Base-by-base conservation (phyloP, 331 rosid genomes). In the Malus hybrid region DNA sequence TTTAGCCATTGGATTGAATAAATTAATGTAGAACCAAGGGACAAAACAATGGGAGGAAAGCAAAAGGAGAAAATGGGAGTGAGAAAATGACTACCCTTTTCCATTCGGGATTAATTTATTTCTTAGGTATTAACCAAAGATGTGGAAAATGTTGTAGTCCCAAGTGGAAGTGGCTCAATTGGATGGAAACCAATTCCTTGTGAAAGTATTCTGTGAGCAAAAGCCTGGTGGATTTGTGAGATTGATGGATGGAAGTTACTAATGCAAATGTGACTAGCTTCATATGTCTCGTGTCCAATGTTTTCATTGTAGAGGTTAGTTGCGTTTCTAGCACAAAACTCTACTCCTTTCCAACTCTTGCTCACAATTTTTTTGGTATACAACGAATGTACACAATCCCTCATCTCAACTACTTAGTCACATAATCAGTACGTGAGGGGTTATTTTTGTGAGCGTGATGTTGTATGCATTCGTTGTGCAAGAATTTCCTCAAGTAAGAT, bases 91-190 rank as follows among this genome's bases (percentile, higher is more conserved):
- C 10, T 16, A 18, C 20, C 4, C 20, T 0, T 16, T 3, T 52
- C 57, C 6, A 52, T 19, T 56, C n/a, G 20, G 33, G 63, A 27
- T 34, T 29, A 29, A 22, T 28, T 55, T 9, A 46, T 42, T 69
- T 32, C 60, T 31, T 27, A 33, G 28, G 36, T 63, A 15, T 7
- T 64, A 60, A 65, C 39, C 34, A 57, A 46, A 50, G 36, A 36
- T 31, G 61, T 70, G 68, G 59, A 64, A 71, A 33, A 65, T 61
- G 62, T 74, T 85, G 85, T 82, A 94, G 99, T 85, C 95, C 0
- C 97, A 92, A 80, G 96, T 94, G 86, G 97, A 94, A 83, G 97
- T 92, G 78, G 96, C 97, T 39, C 87, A 80, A 13, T 84, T 90
- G 68, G 96, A 92, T 24, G 97, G 86, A 64, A 94, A 89, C 69